Evolutionary conservation across 2,329 filamentous ascomycete genomes (phyloP), one percentile per base, ranked within the genome.

Genomic region (Neoarthrinium moseri): DNA sequence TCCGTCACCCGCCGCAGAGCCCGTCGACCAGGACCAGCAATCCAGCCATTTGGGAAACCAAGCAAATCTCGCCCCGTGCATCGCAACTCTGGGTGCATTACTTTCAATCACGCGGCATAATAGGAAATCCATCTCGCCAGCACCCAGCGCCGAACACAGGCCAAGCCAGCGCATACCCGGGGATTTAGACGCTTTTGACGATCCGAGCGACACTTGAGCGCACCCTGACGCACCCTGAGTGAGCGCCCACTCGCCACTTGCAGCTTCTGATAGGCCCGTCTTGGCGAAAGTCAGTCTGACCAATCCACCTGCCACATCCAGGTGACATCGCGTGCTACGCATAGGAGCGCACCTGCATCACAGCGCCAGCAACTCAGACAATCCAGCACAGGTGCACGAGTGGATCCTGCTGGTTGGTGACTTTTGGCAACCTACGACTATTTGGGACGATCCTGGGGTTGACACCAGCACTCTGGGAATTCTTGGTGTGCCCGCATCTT

Each of bases 291-390:
- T 20, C 33, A 39, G 23, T 42, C 40, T 43, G 43, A 45, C 38
- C 43, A 43, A 54, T 51, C 52, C 56, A 63, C 61, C 61, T 62
- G 60, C 59, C 60, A 49, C 56, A 61, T 58, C 49, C 55, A 57
- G 60, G 54, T 53, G 52, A 51, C 56, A 59, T 58, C 48, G 50
- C 47, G 50, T 57, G 52, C 15, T 53, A 48, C 49, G 20, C 22
- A 35, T 17, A 17, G 32, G 21, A 21, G 45, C 50, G 50, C 52
- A 55, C 37, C 38, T 43, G 45, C 43, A 47, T 33, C 48, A 48
- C 42, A 50, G 46, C 45, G 46, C 12, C 47, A 43, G 43, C 43
- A 36, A 39, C n/a, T 40, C 44, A 55, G 48, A 47, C 45, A 50
- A 46, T 54, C 49, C 37, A 27, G 43, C 40, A 46, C 47, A 48